Conservation (phyloP, 202 grass and related monocot genomes). For the Zoysia matrella region DNA sequence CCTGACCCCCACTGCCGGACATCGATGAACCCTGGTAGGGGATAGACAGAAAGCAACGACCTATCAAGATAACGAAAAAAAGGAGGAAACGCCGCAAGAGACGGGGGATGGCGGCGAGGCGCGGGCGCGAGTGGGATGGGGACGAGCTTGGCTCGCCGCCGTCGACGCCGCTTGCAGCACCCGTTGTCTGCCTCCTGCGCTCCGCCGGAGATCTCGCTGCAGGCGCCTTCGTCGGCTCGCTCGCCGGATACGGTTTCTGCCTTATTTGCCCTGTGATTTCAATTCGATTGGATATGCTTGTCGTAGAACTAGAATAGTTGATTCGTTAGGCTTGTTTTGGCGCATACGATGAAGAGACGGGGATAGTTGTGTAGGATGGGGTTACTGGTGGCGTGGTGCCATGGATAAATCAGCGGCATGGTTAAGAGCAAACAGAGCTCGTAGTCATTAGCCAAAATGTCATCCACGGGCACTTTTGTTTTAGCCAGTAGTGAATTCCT, state of each 20-base stretch:
- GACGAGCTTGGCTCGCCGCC: slow-evolving; percentile 39
- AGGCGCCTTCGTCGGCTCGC: slow-evolving; percentile 75
- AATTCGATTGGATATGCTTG: background rate
- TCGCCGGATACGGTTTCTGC: slow-evolving; percentile 80
- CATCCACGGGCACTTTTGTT: background rate
- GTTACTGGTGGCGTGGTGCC: background rate
- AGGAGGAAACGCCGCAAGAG: background rate
- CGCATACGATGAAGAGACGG: background rate
- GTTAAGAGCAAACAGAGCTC: background rate
- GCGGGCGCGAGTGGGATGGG: slow-evolving; percentile 44
- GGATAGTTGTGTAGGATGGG: background rate
- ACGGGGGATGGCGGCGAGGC: slow-evolving; percentile 45
- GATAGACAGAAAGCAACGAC: background rate
- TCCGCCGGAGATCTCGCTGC: slow-evolving; percentile 76
- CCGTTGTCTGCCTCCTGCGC: slow-evolving; percentile 69
- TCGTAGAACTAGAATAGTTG: background rate
- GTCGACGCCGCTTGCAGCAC: slow-evolving; percentile 29
- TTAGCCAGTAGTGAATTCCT: background rate
- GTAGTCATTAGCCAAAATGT: background rate
- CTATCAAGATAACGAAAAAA: background rate
- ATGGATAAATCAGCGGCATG: background rate
- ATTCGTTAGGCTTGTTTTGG: background rate
- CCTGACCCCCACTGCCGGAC: background rate
- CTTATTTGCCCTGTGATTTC: background rate
- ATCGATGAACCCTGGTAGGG: background rate